Evolutionary conservation across 225 moss, liverwort and hornwort species (phyloP).

Genomic region (Ulota crispa): DNA sequence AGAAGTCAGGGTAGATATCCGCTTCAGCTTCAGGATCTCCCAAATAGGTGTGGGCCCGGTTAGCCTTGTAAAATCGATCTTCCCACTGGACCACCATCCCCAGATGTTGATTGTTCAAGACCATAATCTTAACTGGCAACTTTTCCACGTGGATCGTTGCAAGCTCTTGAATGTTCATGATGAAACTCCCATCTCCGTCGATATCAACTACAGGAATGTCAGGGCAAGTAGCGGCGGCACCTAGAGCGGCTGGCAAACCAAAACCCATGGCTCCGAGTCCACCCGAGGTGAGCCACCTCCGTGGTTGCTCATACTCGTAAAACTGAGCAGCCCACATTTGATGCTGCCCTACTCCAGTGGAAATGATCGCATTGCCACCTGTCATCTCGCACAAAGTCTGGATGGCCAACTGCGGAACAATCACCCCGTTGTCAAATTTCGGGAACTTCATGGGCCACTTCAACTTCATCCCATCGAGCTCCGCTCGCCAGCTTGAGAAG

Average conservation of each 20-base stretch:
- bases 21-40: conserved; percentile 85
- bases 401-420: conserved; percentile 85
- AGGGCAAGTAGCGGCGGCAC: conserved; percentile 85
- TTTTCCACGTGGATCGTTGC: conserved; percentile 93
- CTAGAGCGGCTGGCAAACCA: conserved; percentile 93
- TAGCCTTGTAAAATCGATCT: conserved; percentile 98
- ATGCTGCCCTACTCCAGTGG: conserved; percentile 99
- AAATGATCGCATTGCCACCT: conserved; percentile 85
- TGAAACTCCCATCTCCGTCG: conserved; percentile 96
- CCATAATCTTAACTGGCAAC: conserved; percentile 96
- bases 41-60: conserved; percentile 84
- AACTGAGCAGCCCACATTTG: conserved; percentile 99
- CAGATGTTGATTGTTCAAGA: conserved; percentile 90
- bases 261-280: conserved; percentile 99
- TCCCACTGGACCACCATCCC: conserved; percentile 99
- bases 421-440: conserved; percentile 54
- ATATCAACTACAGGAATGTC: conserved; percentile 87
- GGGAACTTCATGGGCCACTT: conserved; percentile 82
- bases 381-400: conserved; percentile 84
- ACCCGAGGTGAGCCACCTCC: conserved; percentile 97
- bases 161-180: conserved; percentile 97
- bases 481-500: conserved; percentile 75
- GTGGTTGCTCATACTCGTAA: conserved; percentile 83
- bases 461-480: conserved; percentile 67
- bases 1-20: conserved; percentile 92